Conservation (phyloP, 2,329 filamentous ascomycete genomes). For the Diaporthe destruens region DNA sequence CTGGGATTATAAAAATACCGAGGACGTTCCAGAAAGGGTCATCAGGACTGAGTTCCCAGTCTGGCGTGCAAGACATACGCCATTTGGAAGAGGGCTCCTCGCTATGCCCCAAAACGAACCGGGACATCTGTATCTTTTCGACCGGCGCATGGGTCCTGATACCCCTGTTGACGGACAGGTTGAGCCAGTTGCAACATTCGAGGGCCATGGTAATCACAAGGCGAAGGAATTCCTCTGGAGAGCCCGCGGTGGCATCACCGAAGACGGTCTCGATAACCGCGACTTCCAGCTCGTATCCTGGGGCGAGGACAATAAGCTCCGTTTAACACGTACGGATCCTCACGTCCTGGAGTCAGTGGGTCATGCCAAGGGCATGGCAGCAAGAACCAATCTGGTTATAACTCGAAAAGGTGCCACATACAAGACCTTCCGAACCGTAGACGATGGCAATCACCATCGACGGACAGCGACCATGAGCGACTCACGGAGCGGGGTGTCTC, state of each 20-base stretch:
- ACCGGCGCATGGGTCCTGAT: constrained; percentile 66
- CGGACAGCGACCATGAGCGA: constrained; percentile 73
- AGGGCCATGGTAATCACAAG: constrained; percentile 73
- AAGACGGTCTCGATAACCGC: constrained; percentile 80
- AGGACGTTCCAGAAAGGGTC: constrained; percentile 77
- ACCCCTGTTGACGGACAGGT: constrained; percentile 59
- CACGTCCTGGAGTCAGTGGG: constrained; percentile 77
- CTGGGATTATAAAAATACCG: constrained; percentile 80
- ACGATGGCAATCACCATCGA: constrained; percentile 70
- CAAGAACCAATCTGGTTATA: constrained; percentile 74
- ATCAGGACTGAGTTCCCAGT: constrained; percentile 88
- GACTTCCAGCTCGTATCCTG: constrained; percentile 95
- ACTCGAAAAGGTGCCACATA: constrained; percentile 89
- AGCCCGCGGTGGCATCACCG: constrained; percentile 75
- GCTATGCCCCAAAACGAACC: constrained; percentile 94
- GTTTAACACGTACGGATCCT: constrained; percentile 79
- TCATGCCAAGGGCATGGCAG: constrained; percentile 76
- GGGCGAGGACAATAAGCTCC: constrained; percentile 87
- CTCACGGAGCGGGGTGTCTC: constrained; percentile 60
- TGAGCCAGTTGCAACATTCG: constrained; percentile 68
- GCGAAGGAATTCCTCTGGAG: constrained; percentile 96
- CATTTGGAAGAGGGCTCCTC: constrained; percentile 86
- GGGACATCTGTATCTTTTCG: constrained; percentile 86
- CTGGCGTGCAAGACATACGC: constrained; percentile 91
- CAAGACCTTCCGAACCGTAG: constrained; percentile 84